Conservation (phyloP, 768 basidiomycete genomes). For the Serendipita vermifera region DNA sequence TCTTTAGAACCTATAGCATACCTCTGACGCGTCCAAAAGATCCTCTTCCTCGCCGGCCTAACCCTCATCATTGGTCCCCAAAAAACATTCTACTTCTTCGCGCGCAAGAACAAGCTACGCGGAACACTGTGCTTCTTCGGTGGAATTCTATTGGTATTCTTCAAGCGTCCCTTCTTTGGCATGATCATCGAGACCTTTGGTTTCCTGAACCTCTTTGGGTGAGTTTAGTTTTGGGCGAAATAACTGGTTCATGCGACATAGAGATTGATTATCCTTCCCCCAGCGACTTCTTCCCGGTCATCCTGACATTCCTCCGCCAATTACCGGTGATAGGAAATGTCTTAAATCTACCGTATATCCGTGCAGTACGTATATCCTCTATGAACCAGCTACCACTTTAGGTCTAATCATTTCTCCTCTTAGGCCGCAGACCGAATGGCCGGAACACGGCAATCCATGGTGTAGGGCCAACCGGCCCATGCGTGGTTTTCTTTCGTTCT, state of each 20-base stretch:
- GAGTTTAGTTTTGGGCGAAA: slow-evolving; percentile 19
- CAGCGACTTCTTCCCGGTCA: slow-evolving; percentile 98
- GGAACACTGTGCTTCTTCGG: slow-evolving; percentile 82
- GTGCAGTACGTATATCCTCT: slow-evolving; percentile 37
- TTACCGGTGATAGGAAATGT: slow-evolving; percentile 81
- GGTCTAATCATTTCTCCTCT: not conserved
- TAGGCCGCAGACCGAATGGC: slow-evolving; percentile 27
- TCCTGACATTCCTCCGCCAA: slow-evolving; percentile 92
- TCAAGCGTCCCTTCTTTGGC: slow-evolving; percentile 91
- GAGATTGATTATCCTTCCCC: not conserved
- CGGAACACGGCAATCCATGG: slow-evolving; percentile 27
- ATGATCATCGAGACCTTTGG: slow-evolving; percentile 92
- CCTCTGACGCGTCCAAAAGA: slow-evolving; percentile 32
- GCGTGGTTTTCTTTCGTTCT: slow-evolving; percentile 15
- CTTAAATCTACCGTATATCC: slow-evolving; percentile 76
- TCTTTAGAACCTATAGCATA: not conserved
- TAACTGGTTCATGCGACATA: not conserved
- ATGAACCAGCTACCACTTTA: not conserved
- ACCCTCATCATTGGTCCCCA: slow-evolving; percentile 94
- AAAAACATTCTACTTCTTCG: slow-evolving; percentile 97
- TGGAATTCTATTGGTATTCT: slow-evolving; percentile 83
- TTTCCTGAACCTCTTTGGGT: slow-evolving; percentile 97
- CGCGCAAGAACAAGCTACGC: slow-evolving; percentile 85
- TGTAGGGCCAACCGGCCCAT: no score
- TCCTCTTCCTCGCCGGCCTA: slow-evolving; percentile 87